Base-by-base conservation (phyloP, 805 yeast species). In the Starmerella roubikii region DNA sequence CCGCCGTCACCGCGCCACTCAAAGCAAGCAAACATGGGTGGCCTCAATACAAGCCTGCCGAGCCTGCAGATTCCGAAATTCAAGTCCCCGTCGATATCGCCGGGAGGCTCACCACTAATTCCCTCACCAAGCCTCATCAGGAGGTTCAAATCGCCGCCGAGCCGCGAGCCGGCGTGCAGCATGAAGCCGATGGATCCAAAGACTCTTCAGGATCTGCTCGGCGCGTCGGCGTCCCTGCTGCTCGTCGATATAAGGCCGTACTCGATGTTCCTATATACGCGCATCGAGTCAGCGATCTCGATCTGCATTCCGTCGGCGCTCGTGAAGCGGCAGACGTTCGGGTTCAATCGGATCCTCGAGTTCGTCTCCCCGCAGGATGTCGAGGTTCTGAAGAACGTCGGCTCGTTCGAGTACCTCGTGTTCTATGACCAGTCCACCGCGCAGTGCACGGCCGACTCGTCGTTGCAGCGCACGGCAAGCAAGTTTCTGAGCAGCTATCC, bases 231-330 rank as follows among this genome's bases (percentile, higher is more conserved):
- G 27, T n/a, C 28, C 17, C 44, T 67, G 4, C 49, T 82, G n/a
- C 51, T 79, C 2, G 61, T 84, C 13, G 97, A 86, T 55, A 76
- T 80, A 10, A 64, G 97, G 39, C 82, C 95, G 0, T 83, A 76
- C 54, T 75, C 80, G 19, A 88, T 81, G 41, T 83, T 64, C 54
- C 67, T 76, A 31, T 69, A 65, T 42, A 54, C 66, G 2, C 84
- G 77, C 45, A 57, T 88, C 11, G 52, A 50, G 3, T 64, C 69
- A 30, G 71, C 96, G 1, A 63, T 82, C 32, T 83, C 83, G 54
- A 68, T 88, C 27, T 82, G 93, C 56, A 60, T 86, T 12, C 96
- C 97, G 2, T 78, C 94, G n/a, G 86, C 96, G 0, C 64, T 86
- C 30, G 61, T 86, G 46, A 80, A 76, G 54, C 69, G 97, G 47